Evolutionary conservation across 257 asterid genomes (phyloP).

Genomic region (Gynochthodes officinalis): DNA sequence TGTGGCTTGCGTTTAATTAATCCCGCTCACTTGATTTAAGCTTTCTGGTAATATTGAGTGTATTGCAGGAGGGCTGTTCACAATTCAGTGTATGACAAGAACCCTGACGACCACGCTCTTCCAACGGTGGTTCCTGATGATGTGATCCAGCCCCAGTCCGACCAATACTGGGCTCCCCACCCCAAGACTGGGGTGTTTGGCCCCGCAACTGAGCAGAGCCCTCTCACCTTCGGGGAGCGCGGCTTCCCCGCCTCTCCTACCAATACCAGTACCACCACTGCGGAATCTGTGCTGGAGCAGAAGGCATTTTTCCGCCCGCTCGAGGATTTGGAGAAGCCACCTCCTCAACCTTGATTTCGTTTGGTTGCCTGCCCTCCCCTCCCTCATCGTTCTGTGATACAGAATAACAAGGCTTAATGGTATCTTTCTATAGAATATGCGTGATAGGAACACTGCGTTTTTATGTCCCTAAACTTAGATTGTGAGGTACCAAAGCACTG

Average conservation of each 20-base stretch:
- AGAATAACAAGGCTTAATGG: too few relatives aligned
- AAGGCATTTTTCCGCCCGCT: slow-evolving; percentile 77
- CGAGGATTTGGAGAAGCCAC: slow-evolving; percentile 83
- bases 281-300: slow-evolving; percentile 68
- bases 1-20: too few relatives aligned
- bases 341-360: slow-evolving; percentile 27
- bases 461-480: too few relatives aligned
- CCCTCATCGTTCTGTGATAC: not conserved
- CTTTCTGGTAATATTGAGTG: too few relatives aligned
- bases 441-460: too few relatives aligned
- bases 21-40: too few relatives aligned
- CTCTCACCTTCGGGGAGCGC: slow-evolving; percentile 15
- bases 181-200: slow-evolving; percentile 86
- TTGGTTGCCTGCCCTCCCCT: not conserved
- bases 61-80: slow-evolving; percentile 75
- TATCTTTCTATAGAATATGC: not conserved
- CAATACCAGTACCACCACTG: slow-evolving; percentile 6
- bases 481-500: too few relatives aligned
- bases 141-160: slow-evolving; percentile 43
- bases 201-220: slow-evolving; percentile 48
- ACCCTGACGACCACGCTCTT: slow-evolving; percentile 54
- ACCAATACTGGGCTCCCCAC: slow-evolving; percentile 76
- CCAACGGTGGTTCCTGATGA: slow-evolving; percentile 56
- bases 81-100: slow-evolving; percentile 72
- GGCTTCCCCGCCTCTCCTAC: slow-evolving; percentile 13